phyloP scores from a whole-genome alignment of 2,329 filamentous ascomycete genomes.

The Harringtonia lauricola region DNA sequence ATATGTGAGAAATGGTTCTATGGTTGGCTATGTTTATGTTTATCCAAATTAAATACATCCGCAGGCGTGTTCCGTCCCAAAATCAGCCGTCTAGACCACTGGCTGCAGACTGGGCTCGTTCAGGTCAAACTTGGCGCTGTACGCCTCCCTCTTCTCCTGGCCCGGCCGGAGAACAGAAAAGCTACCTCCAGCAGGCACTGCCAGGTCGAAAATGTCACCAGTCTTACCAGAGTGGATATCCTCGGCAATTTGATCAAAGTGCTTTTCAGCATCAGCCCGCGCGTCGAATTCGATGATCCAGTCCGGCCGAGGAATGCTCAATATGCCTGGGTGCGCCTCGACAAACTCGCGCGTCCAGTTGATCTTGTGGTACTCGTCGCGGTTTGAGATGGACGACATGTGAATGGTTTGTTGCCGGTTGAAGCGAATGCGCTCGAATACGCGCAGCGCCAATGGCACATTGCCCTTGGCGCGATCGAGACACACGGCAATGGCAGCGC shows the following conservation, averaged over 20 bases:
- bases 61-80: too few relatives aligned
- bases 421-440: not conserved
- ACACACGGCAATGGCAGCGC: not conserved
- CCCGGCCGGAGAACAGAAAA: slow-evolving; percentile 15
- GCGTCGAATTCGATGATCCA: not conserved
- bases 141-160: too few relatives aligned
- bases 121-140: too few relatives aligned
- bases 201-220: too few relatives aligned
- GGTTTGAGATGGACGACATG: not conserved
- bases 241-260: not conserved
- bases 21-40: too few relatives aligned
- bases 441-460: not conserved
- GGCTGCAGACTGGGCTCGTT: too few relatives aligned
- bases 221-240: too few relatives aligned
- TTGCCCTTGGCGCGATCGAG: not conserved
- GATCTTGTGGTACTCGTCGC: not conserved
- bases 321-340: not conserved
- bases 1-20: too few relatives aligned
- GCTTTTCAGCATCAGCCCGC: not conserved
- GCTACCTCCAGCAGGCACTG: slow-evolving; percentile 5
- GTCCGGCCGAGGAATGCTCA: not conserved
- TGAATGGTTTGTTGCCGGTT: not conserved
- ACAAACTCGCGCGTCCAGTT: not conserved
- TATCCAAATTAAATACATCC: too few relatives aligned
- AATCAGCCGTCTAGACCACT: too few relatives aligned